These are phyloP conservation scores for Candida broadrunensis DNA, from an alignment of 805 yeast species.

Conservation along the genomic window DNA sequence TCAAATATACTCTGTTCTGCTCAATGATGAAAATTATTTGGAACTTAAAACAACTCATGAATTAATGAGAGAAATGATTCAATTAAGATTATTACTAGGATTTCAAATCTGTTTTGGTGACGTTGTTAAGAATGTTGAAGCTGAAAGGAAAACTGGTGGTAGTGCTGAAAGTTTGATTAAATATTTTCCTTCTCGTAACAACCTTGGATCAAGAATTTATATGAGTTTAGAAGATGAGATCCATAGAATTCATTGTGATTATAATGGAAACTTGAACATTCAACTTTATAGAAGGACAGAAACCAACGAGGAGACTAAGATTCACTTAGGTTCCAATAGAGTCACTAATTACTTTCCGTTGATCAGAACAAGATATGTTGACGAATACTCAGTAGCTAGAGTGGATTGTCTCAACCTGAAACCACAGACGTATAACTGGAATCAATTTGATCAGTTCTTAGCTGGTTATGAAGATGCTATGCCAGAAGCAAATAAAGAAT, in stretches of 20 bases:
- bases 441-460: conserved; percentile 81
- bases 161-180: conserved; percentile 54
- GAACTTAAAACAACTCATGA: conserved; percentile 52
- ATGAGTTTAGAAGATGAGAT: conserved; percentile 78
- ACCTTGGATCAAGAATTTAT: conserved; percentile 63
- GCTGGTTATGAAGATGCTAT: conserved; percentile 85
- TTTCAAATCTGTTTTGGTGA: conserved; percentile 86
- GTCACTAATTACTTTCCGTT: conserved; percentile 25
- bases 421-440: conserved; percentile 75
- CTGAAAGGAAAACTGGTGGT: conserved; percentile 53
- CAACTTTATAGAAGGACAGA: conserved; percentile 54
- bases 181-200: conserved; percentile 47
- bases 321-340: conserved; percentile 8
- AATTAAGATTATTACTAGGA: conserved; percentile 77
- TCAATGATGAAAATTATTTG: conserved; percentile 56
- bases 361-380: conserved; percentile 78
- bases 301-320: conserved; percentile 5
- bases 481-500: conserved; percentile 49
- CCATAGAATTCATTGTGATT: conserved; percentile 76
- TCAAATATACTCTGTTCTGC: conserved; percentile 75
- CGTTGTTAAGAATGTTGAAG: conserved; percentile 63
- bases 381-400: conserved; percentile 54
- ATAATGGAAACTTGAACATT: conserved; percentile 70
- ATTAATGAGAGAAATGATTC: conserved; percentile 82
- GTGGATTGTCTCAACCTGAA: conserved; percentile 54